These are phyloP conservation scores for Auricularia auricula-judae DNA, from an alignment of 768 basidiomycete species.

Conservation along the genomic window DNA sequence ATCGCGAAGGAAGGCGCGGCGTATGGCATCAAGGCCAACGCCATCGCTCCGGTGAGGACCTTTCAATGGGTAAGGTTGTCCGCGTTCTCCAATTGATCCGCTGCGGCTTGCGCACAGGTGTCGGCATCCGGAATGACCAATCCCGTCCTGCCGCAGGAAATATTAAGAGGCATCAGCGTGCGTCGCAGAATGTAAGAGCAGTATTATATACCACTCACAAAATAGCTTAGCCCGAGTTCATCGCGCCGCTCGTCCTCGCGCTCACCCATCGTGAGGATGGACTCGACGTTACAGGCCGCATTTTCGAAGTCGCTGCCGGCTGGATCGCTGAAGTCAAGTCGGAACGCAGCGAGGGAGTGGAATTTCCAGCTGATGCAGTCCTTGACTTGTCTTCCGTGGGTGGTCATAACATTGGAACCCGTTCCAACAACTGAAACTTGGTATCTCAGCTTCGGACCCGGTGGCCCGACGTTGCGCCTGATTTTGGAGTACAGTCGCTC, in stretches of 20 bases:
- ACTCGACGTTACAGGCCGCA: slow-evolving; percentile 63
- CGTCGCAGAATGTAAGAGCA: not conserved
- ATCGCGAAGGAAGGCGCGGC: slow-evolving; percentile 87
- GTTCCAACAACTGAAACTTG: too few species aligned
- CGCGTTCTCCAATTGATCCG: not conserved
- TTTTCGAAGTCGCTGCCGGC: slow-evolving; percentile 91
- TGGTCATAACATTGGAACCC: too few species aligned
- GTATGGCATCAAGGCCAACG: slow-evolving; percentile 76
- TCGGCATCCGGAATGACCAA: slow-evolving; percentile 97
- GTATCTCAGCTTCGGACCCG: too few species aligned
- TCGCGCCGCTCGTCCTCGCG: slow-evolving; percentile 86
- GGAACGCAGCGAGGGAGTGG: slow-evolving; percentile 30
- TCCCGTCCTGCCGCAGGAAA: slow-evolving; percentile 87
- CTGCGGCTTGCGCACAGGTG: slow-evolving; percentile 35
- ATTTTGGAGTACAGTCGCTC: too few species aligned
- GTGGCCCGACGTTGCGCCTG: too few species aligned
- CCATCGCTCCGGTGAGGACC: slow-evolving; percentile 73
- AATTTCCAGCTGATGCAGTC: too few species aligned
- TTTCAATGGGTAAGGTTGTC: not conserved
- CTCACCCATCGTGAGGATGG: slow-evolving; percentile 72
- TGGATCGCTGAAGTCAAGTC: slow-evolving; percentile 87
- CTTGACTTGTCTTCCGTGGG: too few species aligned
- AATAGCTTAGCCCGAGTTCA: slow-evolving; percentile 61
- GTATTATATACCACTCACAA: too few species aligned
- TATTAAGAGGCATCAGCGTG: slow-evolving; percentile 77